These are phyloP conservation scores for Veloboletus limbatus DNA, from an alignment of 1,284 basidiomycete species.

Conservation along the genomic window DNA sequence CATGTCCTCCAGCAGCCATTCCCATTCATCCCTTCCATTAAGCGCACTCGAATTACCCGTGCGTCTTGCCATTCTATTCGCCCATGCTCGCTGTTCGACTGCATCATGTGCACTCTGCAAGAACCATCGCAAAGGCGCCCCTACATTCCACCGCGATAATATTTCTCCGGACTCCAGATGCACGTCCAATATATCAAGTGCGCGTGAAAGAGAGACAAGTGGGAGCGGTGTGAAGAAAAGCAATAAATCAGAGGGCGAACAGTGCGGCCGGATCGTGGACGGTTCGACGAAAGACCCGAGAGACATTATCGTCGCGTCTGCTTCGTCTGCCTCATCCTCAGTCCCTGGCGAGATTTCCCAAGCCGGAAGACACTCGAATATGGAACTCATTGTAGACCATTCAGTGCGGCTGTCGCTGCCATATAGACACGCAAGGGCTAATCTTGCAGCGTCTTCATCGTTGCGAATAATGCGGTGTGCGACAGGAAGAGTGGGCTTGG, in stretches of 20 bases:
- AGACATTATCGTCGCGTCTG: conserved; percentile 75
- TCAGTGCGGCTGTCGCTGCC: conserved; percentile 68
- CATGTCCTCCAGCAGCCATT: conserved; percentile 87
- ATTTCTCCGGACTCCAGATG: conserved; percentile 94
- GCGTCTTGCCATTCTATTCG: conserved; percentile 80
- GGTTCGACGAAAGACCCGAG: conserved; percentile 79
- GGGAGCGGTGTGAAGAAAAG: conserved; percentile 81
- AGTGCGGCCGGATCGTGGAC: conserved; percentile 56
- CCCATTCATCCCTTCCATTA: conserved; percentile 74
- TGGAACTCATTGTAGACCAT: conserved; percentile 82
- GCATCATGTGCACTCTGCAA: conserved; percentile 69
- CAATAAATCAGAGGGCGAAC: conserved; percentile 69
- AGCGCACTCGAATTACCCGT: conserved; percentile 59
- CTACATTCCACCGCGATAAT: conserved; percentile 80
- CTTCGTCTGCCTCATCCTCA: conserved; percentile 65
- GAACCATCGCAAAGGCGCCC: conserved; percentile 81
- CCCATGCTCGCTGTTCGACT: conserved; percentile 77
- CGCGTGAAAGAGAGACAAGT: conserved; percentile 68
- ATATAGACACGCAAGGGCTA: conserved; percentile 89
- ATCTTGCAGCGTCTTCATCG: conserved; percentile 79
- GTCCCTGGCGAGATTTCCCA: conserved; percentile 68
- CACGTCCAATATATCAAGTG: conserved; percentile 86
- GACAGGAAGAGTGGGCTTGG: conserved; percentile 78
- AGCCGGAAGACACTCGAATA: conserved; percentile 92
- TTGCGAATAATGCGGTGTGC: conserved; percentile 72